A percentile compares a stretch with the other conserved stretches of the same genome.
phyloP scores from a whole-genome alignment of 2,329 filamentous ascomycete species.

The Fusarium tjaetaba region DNA sequence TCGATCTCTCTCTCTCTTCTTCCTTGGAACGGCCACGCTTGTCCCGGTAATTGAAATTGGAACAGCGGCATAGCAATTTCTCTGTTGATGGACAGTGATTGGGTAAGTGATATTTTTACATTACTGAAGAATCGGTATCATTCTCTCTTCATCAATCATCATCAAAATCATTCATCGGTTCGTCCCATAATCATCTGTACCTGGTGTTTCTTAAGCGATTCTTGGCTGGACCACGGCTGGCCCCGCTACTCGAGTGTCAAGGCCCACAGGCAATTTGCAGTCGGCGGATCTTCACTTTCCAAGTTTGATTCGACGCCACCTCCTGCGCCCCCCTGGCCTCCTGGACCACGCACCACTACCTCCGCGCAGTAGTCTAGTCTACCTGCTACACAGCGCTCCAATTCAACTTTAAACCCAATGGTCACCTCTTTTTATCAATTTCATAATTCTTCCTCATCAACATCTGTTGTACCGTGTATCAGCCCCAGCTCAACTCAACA shows the following conservation, averaged over 20 bases:
- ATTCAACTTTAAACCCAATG: slow-evolving; percentile 35
- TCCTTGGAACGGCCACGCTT: slow-evolving; percentile 18
- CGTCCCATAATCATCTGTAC: not conserved
- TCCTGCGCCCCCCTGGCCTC: slow-evolving; percentile 43
- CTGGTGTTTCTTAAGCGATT: slow-evolving; percentile 30
- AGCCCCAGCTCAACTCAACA: slow-evolving; percentile 20
- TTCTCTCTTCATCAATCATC: not conserved
- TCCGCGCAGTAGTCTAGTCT: not conserved
- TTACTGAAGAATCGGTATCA: not conserved
- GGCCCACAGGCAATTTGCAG: slow-evolving; percentile 43
- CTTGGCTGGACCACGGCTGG: slow-evolving; percentile 22
- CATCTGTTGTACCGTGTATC: slow-evolving; percentile 26
- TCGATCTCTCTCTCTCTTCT: slow-evolving; percentile 2
- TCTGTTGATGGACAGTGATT: slow-evolving; percentile 11
- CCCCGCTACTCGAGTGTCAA: slow-evolving; percentile 27
- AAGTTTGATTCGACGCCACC: slow-evolving; percentile 44
- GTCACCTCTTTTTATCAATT: slow-evolving; percentile 25
- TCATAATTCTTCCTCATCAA: slow-evolving; percentile 31
- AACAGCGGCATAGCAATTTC: not conserved
- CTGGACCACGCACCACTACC: slow-evolving; percentile 33
- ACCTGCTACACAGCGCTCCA: not conserved
- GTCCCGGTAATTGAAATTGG: slow-evolving; percentile 23
- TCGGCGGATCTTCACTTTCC: slow-evolving; percentile 43
- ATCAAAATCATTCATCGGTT: not conserved
- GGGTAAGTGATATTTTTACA: slow-evolving; percentile 17